phyloP scores from a whole-genome alignment of 2,329 filamentous ascomycete species.

The Epichloe baconii region DNA sequence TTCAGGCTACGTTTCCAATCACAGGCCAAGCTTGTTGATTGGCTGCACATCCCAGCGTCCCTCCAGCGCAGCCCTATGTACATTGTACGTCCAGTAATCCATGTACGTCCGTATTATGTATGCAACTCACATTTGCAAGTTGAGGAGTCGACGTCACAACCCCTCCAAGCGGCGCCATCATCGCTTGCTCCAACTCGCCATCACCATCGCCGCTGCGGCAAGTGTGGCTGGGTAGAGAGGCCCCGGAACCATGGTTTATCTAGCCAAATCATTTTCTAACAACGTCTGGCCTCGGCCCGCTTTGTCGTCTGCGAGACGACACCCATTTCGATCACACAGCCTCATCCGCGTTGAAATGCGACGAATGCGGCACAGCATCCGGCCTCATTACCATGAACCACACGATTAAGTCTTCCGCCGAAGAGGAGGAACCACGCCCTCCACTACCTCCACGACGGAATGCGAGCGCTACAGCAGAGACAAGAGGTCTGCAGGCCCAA shows the following conservation, averaged over 20 bases:
- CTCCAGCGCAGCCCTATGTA: no score
- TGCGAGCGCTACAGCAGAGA: slow-evolving; percentile 22
- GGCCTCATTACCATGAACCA: slow-evolving; percentile 15
- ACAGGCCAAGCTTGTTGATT: not conserved
- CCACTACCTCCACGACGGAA: slow-evolving; percentile 41
- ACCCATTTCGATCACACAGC: not conserved
- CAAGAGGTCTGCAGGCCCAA: slow-evolving; percentile 39
- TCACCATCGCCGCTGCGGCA: not conserved
- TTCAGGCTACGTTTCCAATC: slow-evolving; percentile 10
- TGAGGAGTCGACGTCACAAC: not conserved
- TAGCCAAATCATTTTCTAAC: not conserved
- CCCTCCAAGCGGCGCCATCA: no score
- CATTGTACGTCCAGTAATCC: no score
- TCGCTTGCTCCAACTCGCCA: not conserved
- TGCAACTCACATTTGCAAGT: not conserved
- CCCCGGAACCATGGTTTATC: not conserved
- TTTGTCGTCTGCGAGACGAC: not conserved
- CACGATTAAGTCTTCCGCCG: slow-evolving; percentile 14
- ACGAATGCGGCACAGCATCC: slow-evolving; percentile 7
- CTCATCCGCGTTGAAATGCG: slow-evolving; percentile 16
- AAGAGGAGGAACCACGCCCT: slow-evolving; percentile 33
- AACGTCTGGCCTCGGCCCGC: not conserved
- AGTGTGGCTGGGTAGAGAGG: not conserved
- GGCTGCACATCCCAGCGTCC: not conserved
- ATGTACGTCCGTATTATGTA: no score